Evolutionary conservation across 257 asterid genomes (phyloP).

Genomic region (Solanum chilense): DNA sequence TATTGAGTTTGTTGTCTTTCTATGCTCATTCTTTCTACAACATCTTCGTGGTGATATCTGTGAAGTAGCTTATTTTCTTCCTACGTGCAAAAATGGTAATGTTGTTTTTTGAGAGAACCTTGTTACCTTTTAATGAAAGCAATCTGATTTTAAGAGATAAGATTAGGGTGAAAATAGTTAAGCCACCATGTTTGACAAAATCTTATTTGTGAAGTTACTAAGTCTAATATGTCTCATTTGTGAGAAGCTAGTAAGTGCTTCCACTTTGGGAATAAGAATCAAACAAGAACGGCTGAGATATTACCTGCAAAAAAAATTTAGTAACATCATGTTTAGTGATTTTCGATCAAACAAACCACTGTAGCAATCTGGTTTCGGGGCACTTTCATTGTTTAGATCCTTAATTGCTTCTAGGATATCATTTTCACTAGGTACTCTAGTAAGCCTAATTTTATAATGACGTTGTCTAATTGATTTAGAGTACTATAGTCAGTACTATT

Average conservation of each 20-base stretch:
- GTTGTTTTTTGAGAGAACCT: neutral
- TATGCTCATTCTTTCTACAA: neutral
- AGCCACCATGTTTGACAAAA: too few species aligned
- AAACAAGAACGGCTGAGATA: neutral
- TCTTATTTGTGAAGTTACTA: neutral
- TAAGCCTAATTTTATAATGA: too few species aligned
- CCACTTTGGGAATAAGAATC: neutral
- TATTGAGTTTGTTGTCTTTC: neutral
- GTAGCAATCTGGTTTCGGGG: too few species aligned
- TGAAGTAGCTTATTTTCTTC: neutral
- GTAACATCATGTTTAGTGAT: too few species aligned
- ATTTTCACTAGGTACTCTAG: too few species aligned
- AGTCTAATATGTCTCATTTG: neutral
- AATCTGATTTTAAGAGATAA: too few species aligned
- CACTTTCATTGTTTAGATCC: too few species aligned
- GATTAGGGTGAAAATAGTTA: neutral
- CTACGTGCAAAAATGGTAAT: neutral
- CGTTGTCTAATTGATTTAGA: neutral
- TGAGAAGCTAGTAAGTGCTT: neutral
- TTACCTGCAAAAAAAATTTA: too few species aligned
- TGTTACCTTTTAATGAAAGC: neutral
- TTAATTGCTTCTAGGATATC: too few species aligned
- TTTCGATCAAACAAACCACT: too few species aligned
- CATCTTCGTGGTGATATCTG: neutral
- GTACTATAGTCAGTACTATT: neutral